Evolutionary conservation across 179 eudicot genomes (phyloP), one percentile per base, ranked within the genome.

Genomic region (Silene coronaria): DNA sequence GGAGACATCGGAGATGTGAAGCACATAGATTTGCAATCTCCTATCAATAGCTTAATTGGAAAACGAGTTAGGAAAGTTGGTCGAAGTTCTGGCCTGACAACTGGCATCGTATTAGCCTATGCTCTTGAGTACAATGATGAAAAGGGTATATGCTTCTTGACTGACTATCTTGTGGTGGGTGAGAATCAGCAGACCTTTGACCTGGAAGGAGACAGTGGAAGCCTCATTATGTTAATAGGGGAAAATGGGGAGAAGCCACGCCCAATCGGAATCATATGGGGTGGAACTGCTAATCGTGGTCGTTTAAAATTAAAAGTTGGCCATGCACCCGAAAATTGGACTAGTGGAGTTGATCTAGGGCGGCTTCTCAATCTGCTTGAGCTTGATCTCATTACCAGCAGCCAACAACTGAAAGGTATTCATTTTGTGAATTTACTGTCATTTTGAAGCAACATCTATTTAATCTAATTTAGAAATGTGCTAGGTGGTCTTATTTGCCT

Each of bases 151-250:
- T 94, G 98, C 82, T 94, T 92, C 82, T 82, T 94, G 80, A 94
- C 98, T 10, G 98, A 94, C 84, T 92, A 90, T 83, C 96, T 94
- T 26, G 98, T 94, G 71, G 96, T 92, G 77, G 98, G 98, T 28
- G 98, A 89, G 81, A 92, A 94, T 76, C 98, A 92, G 75, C 98
- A 89, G 74, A 94, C 95, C 5, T 94, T 94, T 83, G 98, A 94
- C 76, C 97, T 94, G 64, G 98, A 94, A 87, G 98, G 98, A 72
- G 98, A 94, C 72, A 94, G 97, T 78, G 98, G 98, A 73, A 94
- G 98, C 80, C 88, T 94, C 58, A 92, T 94, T 53, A 79, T 89
- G 80, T 81, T 92, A 70, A 83, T 83, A 74, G 97, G 95, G 60
- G 87, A 84, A 68, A 82, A 85, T 70, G 95, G 90, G 51, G 97